These are phyloP conservation scores for Aspergillus versicolor DNA, from an alignment of 2,329 filamentous ascomycete genomes.

Conservation along the genomic window DNA sequence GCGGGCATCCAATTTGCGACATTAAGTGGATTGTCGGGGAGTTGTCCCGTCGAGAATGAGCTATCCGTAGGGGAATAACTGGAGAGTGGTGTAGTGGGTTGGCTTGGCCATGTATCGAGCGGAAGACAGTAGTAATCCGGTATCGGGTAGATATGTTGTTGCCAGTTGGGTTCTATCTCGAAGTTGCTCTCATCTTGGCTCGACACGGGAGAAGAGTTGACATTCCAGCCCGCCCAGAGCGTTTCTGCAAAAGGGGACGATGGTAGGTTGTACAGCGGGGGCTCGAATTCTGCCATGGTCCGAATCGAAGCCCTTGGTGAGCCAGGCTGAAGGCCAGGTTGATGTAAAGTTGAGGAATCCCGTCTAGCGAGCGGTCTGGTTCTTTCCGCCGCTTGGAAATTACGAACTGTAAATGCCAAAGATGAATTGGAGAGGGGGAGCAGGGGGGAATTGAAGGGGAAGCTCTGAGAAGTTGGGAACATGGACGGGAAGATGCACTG, in stretches of 20 bases:
- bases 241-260: not conserved
- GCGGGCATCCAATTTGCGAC: not conserved
- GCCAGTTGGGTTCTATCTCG: not conserved
- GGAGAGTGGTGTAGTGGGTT: slow-evolving; percentile 1
- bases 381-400: not conserved
- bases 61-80: not conserved
- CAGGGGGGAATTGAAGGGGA: not conserved
- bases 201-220: not conserved
- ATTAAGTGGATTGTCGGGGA: not conserved
- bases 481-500: not conserved
- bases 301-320: not conserved
- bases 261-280: not conserved
- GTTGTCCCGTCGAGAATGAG: not conserved
- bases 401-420: not conserved
- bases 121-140: not conserved
- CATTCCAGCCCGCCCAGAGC: slow-evolving; percentile 6
- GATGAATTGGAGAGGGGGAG: not conserved
- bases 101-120: not conserved
- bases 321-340: not conserved
- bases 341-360: not conserved
- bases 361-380: not conserved
- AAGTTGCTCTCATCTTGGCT: not conserved
- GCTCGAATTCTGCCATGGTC: slow-evolving; percentile 4
- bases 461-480: not conserved
- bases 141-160: not conserved